Evolutionary conservation across 306 rosid genomes (phyloP).

Genomic region (Aeschynomene evenia): DNA sequence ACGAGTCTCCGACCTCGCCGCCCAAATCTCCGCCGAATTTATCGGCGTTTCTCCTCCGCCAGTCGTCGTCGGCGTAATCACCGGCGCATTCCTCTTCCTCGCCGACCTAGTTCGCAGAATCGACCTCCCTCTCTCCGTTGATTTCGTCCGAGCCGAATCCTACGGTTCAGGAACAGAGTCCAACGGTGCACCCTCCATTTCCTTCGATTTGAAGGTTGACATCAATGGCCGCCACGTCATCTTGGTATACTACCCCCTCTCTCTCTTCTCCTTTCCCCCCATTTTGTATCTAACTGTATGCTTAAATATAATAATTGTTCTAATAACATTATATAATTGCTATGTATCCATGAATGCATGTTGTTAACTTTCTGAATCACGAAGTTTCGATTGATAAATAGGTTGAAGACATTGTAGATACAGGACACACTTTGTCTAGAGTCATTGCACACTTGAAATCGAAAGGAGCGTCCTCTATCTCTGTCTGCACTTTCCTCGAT

Average conservation of each 20-base stretch:
- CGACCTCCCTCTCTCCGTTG: constrained; percentile 57
- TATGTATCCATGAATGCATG: neutral
- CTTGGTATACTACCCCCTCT: constrained; percentile 44
- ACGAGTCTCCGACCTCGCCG: constrained; percentile 69
- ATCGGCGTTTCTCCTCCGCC: constrained; percentile 38
- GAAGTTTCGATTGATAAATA: constrained; percentile 21
- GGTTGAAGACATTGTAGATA: constrained; percentile 92
- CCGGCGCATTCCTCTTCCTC: constrained; percentile 77
- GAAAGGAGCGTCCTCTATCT: constrained; percentile 79
- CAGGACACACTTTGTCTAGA: constrained; percentile 63
- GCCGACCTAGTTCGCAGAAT: constrained; percentile 82
- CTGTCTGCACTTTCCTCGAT: constrained; percentile 84
- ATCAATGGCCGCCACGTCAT: constrained; percentile 63
- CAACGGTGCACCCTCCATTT: constrained; percentile 58
- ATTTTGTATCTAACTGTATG: neutral
- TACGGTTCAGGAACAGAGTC: constrained; percentile 72
- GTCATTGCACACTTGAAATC: constrained; percentile 57
- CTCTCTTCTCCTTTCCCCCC: neutral
- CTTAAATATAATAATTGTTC: neutral
- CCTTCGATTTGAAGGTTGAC: constrained; percentile 63
- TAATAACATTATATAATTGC: neutral
- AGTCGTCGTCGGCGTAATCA: constrained; percentile 74
- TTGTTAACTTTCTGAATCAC: neutral
- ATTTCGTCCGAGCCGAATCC: constrained; percentile 69
- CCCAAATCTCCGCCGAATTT: constrained; percentile 51